These are phyloP conservation scores for Viridothelium virens DNA, from an alignment of 495 filamentous ascomycete genomes.

Conservation along the genomic window DNA sequence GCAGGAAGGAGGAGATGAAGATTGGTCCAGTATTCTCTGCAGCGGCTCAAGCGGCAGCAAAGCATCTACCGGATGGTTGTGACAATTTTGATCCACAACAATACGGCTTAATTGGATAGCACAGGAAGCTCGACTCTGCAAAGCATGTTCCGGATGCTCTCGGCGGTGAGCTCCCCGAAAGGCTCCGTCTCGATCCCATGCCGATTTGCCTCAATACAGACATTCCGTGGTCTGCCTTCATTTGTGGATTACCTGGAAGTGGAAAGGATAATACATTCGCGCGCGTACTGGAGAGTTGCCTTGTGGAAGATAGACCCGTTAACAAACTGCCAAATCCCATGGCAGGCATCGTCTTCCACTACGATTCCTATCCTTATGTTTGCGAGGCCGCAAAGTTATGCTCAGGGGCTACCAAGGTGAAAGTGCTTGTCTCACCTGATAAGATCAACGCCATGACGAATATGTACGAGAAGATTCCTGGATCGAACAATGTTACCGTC, in stretches of 20 bases:
- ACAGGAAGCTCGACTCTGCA: background rate
- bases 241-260: conserved; percentile 69
- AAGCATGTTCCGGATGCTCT: background rate
- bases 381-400: conserved; percentile 66
- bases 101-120: conserved; percentile 19
- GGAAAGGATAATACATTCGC: conserved; percentile 70
- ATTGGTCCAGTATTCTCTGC: background rate
- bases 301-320: conserved; percentile 38
- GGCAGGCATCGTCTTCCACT: conserved; percentile 62
- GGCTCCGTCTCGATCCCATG: conserved; percentile 1
- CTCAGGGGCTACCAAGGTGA: conserved; percentile 48
- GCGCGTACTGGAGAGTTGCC: conserved; percentile 60
- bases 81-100: conserved; percentile 12
- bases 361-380: conserved; percentile 45
- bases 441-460: conserved; percentile 45
- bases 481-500: conserved; percentile 31
- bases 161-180: background rate
- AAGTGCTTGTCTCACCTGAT: conserved; percentile 56
- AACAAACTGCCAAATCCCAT: conserved; percentile 44
- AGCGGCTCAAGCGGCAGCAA: background rate
- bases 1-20: background rate
- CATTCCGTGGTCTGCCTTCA: conserved; percentile 60
- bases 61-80: background rate
- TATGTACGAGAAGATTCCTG: conserved; percentile 21
- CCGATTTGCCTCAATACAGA: conserved; percentile 57